phyloP scores from a whole-genome alignment of 139 green algal genomes.

The Chlamydomonas applanata region DNA sequence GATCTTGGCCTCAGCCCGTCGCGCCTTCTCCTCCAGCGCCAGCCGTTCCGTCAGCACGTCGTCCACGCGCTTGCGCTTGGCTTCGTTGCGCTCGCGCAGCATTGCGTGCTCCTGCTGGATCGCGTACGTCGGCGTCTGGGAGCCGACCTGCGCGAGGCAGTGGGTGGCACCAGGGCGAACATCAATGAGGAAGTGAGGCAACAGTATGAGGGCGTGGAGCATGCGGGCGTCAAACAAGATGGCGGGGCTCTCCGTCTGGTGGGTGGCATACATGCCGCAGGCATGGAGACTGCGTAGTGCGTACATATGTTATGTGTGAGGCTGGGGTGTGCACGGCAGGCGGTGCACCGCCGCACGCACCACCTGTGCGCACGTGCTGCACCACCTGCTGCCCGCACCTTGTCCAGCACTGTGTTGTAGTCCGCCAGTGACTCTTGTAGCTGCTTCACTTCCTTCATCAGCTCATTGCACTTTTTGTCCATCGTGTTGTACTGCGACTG shows the following conservation, averaged over 20 bases:
- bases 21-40: conserved; percentile 57
- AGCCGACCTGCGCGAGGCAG: conserved; percentile 40
- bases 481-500: conserved; percentile 49
- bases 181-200: too few species aligned
- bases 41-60: conserved; percentile 62
- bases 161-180: too few species aligned
- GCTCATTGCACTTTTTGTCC: conserved; percentile 40
- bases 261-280: too few species aligned
- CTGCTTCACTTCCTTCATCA: conserved; percentile 60
- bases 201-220: too few species aligned
- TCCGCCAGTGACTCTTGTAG: conserved; percentile 72
- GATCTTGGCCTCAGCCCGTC: conserved; percentile 30
- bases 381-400: conserved; percentile 24
- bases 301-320: too few species aligned
- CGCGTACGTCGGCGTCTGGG: conserved; percentile 49
- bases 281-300: too few species aligned
- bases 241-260: too few species aligned
- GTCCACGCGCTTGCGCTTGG: conserved; percentile 52
- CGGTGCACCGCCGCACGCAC: too few species aligned
- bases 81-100: conserved; percentile 60
- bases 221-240: too few species aligned
- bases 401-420: conserved; percentile 76
- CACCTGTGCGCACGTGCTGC: too few species aligned
- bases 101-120: conserved; percentile 42
- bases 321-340: too few species aligned